Conservation (phyloP, 2,329 filamentous ascomycete genomes). For the Cryoendolithus antarcticus region DNA sequence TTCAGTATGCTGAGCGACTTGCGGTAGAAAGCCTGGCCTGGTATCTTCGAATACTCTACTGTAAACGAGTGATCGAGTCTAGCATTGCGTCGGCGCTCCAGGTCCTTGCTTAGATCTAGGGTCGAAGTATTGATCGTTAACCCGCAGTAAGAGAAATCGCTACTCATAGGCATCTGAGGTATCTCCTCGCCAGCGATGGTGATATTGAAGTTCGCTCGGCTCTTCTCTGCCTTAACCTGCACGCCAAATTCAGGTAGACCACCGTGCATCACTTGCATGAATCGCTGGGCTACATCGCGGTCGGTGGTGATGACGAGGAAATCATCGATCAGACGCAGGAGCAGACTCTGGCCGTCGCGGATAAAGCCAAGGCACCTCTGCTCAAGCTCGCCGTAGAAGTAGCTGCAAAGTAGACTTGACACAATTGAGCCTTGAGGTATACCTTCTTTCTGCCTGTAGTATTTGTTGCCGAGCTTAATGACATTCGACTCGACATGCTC, state of each 20-base stretch:
- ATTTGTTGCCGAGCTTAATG: constrained; percentile 77
- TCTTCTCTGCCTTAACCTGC: constrained; percentile 63
- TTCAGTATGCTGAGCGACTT: constrained; percentile 69
- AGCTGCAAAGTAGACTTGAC: constrained; percentile 79
- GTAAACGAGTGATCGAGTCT: constrained; percentile 61
- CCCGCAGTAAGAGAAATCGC: constrained; percentile 80
- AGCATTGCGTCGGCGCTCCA: constrained; percentile 38
- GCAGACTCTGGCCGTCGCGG: constrained; percentile 40
- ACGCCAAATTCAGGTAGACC: constrained; percentile 75
- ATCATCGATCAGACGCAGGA: constrained; percentile 81
- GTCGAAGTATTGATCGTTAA: constrained; percentile 61
- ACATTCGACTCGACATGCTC: constrained; percentile 78
- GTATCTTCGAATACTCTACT: constrained; percentile 58
- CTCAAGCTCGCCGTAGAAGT: constrained; percentile 90
- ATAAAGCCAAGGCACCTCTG: constrained; percentile 56
- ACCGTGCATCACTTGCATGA: constrained; percentile 67
- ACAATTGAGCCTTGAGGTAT: constrained; percentile 90
- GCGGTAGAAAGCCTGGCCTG: constrained; percentile 66
- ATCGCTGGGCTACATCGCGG: constrained; percentile 51
- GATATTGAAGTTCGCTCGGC: constrained; percentile 69
- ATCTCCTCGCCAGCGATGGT: constrained; percentile 42
- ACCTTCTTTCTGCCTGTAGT: constrained; percentile 73
- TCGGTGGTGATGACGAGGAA: constrained; percentile 78
- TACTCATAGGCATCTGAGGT: constrained; percentile 29
- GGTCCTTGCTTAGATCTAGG: constrained; percentile 61